Base-by-base conservation (phyloP, 805 yeast genomes). In the Starmerella cellae region DNA sequence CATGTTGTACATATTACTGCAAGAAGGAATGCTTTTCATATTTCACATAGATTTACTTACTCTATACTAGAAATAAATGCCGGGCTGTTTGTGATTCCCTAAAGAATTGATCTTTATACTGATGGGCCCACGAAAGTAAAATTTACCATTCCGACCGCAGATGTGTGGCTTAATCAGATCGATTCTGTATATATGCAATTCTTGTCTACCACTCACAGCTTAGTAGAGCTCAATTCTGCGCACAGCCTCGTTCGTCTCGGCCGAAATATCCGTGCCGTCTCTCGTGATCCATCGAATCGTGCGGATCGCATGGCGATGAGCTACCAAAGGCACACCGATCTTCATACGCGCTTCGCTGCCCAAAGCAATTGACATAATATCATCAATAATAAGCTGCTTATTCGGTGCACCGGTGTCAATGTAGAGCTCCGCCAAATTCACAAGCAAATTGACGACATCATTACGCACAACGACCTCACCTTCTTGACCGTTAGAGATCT, bases 291-390 rank as follows among this genome's bases (percentile, higher is more conserved):
- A 33, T 4, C 36, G 24, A n/a, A 36, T 27, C 8, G 44, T 44
- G 4, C 43, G n/a, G 11, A 34, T 19, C 11, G 44, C 47, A 33
- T 44, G 47, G 2, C 39, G 29, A 17, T 33, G 44, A 3, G 47
- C 44, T 2, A 44, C 23, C 5, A 6, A 18, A 2, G 43, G 47
- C 21, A 37, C 37, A 13, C 19, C 41, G 17, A n/a, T 20, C n/a
- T 24, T 24, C 17, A 18, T 19, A 16, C 33, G 38, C 14, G 21
- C 26, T 3, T 26, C 19, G n/a, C 23, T 13, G 5, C 31, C 29
- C 24, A 26, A 3, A 5, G 41, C 38, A 16, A 44, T 20, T 11
- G 20, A 2, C 21, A 16, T 19, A 11, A 39, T 14, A 30, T 38
- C 42, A 17, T 32, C 42, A 10, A 22, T 16, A 13, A 37, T 32